Conservation (phyloP, 129 eudicot species). For the Ambrosia trifida region DNA sequence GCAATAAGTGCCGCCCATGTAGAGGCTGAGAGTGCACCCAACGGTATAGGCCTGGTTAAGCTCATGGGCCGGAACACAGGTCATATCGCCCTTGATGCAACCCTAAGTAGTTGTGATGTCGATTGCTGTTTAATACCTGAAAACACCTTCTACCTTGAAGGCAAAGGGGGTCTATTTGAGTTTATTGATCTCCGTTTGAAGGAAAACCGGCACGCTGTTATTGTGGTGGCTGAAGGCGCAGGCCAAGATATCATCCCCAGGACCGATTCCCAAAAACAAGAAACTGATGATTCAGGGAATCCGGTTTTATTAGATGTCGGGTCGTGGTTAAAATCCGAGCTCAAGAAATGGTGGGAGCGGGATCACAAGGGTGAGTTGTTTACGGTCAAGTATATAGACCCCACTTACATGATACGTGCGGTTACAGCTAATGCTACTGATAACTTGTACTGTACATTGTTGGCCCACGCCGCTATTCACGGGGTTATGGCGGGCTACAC, state of each 20-base stretch:
- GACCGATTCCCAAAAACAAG: constrained; percentile 38
- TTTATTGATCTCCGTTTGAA: constrained; percentile 47
- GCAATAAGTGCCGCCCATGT: constrained; percentile 81
- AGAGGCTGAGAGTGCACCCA: constrained; percentile 85
- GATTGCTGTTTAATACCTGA: constrained; percentile 85
- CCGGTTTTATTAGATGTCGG: constrained; percentile 73
- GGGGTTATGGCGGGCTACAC: constrained; percentile 89
- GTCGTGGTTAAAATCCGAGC: constrained; percentile 67
- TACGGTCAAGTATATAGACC: constrained; percentile 74
- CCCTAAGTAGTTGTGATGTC: constrained; percentile 83
- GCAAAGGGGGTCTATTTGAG: constrained; percentile 78
- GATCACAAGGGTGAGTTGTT: constrained; percentile 60
- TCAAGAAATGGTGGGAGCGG: constrained; percentile 76
- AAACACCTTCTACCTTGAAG: constrained; percentile 63
- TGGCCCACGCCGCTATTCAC: constrained; percentile 80
- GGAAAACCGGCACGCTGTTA: constrained; percentile 66
- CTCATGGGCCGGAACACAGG: constrained; percentile 91
- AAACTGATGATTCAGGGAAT: constrained; percentile 77
- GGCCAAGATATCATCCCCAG: constrained; percentile 72
- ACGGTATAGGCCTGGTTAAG: constrained; percentile 76
- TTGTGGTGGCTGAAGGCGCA: constrained; percentile 90
- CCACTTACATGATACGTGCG: constrained; percentile 80
- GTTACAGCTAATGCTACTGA: constrained; percentile 81
- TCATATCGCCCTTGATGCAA: constrained; percentile 76
- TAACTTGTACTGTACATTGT: constrained; percentile 69